These are phyloP conservation scores for Daldinia childiae DNA, from an alignment of 495 filamentous ascomycete species.

Conservation along the genomic window DNA sequence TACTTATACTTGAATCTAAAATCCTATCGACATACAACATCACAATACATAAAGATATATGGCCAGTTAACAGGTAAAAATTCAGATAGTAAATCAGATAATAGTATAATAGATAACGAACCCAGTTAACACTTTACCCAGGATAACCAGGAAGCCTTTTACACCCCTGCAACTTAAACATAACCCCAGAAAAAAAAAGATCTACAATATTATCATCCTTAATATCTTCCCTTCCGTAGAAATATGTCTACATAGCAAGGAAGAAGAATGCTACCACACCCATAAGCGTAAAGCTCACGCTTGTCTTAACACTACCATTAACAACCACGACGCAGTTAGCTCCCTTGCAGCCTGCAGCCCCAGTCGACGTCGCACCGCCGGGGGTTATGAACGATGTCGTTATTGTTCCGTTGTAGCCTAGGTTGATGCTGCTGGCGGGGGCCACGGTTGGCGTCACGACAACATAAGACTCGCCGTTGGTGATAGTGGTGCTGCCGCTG, in stretches of 20 bases:
- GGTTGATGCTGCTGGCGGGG: conserved; percentile 27
- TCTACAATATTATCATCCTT: neutral
- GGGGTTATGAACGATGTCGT: conserved; percentile 12
- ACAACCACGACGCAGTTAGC: conserved; percentile 30
- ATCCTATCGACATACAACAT: neutral
- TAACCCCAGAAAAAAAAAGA: neutral
- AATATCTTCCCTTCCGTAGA: neutral
- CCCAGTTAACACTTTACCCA: neutral
- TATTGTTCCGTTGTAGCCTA: conserved; percentile 36
- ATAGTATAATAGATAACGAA: neutral
- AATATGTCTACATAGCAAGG: conserved; percentile 41
- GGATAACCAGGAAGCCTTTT: neutral
- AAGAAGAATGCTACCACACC: conserved; percentile 45
- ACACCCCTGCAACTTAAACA: neutral
- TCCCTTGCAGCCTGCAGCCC: conserved; percentile 16
- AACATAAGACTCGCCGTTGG: conserved; percentile 30
- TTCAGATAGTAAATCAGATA: neutral
- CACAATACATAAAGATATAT: neutral
- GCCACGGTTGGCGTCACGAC: conserved; percentile 33
- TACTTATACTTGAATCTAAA: too few relatives aligned
- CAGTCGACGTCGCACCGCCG: conserved; percentile 1
- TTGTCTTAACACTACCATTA: conserved; percentile 44
- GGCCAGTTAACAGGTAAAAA: neutral
- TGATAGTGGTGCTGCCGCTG: neutral
- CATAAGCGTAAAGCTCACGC: conserved; percentile 45